Conservation (phyloP, 495 filamentous ascomycete species). For the Penicillium canariense region DNA sequence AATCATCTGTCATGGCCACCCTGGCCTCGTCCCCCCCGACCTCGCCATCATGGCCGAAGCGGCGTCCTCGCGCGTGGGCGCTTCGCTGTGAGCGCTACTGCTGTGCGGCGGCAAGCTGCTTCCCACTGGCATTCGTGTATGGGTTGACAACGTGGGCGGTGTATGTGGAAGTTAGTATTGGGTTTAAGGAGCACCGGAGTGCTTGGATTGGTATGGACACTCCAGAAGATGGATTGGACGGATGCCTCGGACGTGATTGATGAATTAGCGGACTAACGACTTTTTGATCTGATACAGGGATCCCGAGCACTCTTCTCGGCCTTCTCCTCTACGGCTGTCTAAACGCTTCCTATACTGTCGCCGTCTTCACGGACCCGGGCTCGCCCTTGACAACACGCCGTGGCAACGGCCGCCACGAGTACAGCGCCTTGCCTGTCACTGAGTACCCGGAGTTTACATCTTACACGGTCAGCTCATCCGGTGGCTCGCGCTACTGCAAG, state of each 20-base stretch:
- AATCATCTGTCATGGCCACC: slow-evolving; percentile 38
- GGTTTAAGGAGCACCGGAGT: slow-evolving; percentile 54
- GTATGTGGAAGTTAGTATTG: slow-evolving; percentile 79
- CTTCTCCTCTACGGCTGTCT: slow-evolving; percentile 72
- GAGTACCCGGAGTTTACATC: slow-evolving; percentile 63
- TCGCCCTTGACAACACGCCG: slow-evolving; percentile 52
- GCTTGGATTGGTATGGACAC: slow-evolving; percentile 63
- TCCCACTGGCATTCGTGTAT: slow-evolving; percentile 88
- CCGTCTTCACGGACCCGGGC: slow-evolving; percentile 90
- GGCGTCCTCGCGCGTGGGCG: slow-evolving; percentile 59
- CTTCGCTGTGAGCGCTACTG: slow-evolving; percentile 80
- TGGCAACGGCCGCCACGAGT: slow-evolving; percentile 44
- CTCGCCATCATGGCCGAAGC: slow-evolving; percentile 50
- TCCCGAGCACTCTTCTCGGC: slow-evolving; percentile 55
- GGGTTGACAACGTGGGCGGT: slow-evolving; percentile 84
- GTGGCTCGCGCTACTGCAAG: slow-evolving; percentile 86
- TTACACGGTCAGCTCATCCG: slow-evolving; percentile 85
- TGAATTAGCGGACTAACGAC: background rate
- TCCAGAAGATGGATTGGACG: background rate
- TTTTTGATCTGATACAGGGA: slow-evolving; percentile 22
- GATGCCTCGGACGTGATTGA: background rate
- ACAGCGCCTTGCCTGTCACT: slow-evolving; percentile 62
- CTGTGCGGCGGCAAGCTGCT: slow-evolving; percentile 75
- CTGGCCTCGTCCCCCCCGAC: slow-evolving; percentile 42
- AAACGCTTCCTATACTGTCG: slow-evolving; percentile 84